phyloP scores from a whole-genome alignment of 1,139 yeast species.

The Nakaseomyces glabratus region DNA sequence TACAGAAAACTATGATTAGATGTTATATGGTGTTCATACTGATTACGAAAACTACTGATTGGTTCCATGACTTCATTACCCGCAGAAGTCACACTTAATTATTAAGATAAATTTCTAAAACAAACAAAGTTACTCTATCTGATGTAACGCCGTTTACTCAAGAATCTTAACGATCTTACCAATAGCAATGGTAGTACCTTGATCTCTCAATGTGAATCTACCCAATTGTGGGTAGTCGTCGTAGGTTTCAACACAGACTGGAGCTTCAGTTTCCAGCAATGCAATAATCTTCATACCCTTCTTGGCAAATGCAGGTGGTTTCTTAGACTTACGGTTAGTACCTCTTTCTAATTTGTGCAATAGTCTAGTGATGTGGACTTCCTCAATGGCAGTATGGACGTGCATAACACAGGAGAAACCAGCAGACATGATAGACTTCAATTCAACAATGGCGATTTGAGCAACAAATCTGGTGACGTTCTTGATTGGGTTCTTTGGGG shows the following conservation, averaged over 20 bases:
- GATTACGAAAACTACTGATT: no score
- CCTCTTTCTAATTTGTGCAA: conserved; percentile 94
- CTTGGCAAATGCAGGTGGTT: conserved; percentile 96
- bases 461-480: conserved; percentile 90
- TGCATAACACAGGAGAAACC: conserved; percentile 99
- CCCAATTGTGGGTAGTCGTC: conserved; percentile 92
- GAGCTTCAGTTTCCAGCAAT: conserved; percentile 69
- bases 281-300: conserved; percentile 99
- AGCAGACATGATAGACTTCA: conserved; percentile 84
- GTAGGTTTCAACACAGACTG: conserved; percentile 90
- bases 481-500: conserved; percentile 79
- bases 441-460: conserved; percentile 92
- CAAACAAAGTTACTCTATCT: no score
- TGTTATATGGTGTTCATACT: no score
- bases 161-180: conserved; percentile 84
- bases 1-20: no score
- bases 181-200: conserved; percentile 95
- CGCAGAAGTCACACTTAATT: no score
- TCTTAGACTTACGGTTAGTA: conserved; percentile 91
- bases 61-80: no score
- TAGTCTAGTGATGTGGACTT: conserved; percentile 71
- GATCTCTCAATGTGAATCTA: conserved; percentile 96
- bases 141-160: no score
- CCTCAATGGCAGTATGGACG: conserved; percentile 96
- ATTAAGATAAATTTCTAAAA: no score